Evolutionary conservation across 2,329 filamentous ascomycete species (phyloP), one percentile per base, ranked within the genome.

Genomic region (Acephala macrosclerotiorum): DNA sequence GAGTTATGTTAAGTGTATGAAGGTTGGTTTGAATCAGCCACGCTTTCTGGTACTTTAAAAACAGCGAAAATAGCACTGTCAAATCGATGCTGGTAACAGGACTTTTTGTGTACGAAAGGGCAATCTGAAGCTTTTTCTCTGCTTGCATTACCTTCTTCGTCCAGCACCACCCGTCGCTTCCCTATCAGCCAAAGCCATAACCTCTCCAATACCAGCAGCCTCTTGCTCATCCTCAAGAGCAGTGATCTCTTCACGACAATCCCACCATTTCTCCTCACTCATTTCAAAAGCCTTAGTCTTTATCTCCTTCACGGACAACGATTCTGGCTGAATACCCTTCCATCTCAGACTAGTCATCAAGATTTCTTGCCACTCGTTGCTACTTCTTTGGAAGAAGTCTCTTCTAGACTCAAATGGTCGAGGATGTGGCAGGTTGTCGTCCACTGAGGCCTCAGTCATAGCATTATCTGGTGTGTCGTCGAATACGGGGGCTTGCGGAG

Each of bases 221-320:
- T 97, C 95, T 81, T 98, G 94, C 81, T 97, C 95, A 79, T 97
- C 95, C 80, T 99, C 96, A 75, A 98, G 79, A 7, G 89, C 91
- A 61, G 90, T 91, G 71, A 99, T 92, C 80, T 98, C 95, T 81
- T 99, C 96, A 73, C 96, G 87, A 76, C 91, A 94, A 83, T 97
- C 96, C 96, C 96, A 99, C 96, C 96, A 99, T 78, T 97, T 97
- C 80, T 94, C 92, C 79, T 99, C 96, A 47, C 94, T 94, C 70
- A 93, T 85, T 75, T 93, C 91, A 77, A 97, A 99, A 0, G 94
- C 96, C 76, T 89, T 89, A 74, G 94, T 91, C 78, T 97, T 94
- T 74, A 98, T 89, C 81, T 98, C 96, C 83, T 99, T 99, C 75
- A 96, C 83, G 0, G 88, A 84, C 70, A 93, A 85, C 47, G 88